Base-by-base conservation (phyloP, 371 early-diverging fungal genomes). In the Mucor mucedo region DNA sequence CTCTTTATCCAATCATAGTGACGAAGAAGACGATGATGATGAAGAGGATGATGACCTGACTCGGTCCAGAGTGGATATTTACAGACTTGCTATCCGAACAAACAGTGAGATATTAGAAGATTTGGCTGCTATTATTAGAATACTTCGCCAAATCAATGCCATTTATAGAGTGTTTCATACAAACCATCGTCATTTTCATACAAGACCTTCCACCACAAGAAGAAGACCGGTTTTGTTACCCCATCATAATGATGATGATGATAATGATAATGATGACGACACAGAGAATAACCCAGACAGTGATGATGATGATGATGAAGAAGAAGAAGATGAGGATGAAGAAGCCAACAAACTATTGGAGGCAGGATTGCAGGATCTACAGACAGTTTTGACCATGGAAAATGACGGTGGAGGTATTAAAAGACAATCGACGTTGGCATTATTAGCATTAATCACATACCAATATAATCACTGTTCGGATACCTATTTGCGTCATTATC, bases 81-180 rank as follows among this genome's bases (percentile, higher is more conserved):
- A 65, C 49, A 39, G 70, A 47, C 42, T 65, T 10, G 62, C 70
- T 2, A 44, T 61, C 7, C 44, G 65, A 54, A 62, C 62, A 21
- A 65, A 69, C 38, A 62, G 56, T 27, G 65, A 69, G 16, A 61
- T 69, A 28, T 28, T 69, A 30, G 65, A 69, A 58, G 70, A 69
- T 52, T 38, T 69, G 21, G 57, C 70, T 10, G 65, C 70, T 2
- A 69, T 69, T 30, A 57, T 69, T 2, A 58, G 70, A 0, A 69
- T 69, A 4, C 65, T 69, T 49, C 57, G 70, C 40, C 70, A 69
- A 41, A 69, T 69, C 5, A 65, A 69, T 58, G 45, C 58, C 2
- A 11, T 69, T 0, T 60, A 69, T 44, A 56, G 65, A 45, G 54
- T 69, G 6, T 62, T 69, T 41, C 35, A 55, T 8, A 59, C 44